Conservation (phyloP, 2,329 filamentous ascomycete genomes). For the Penicillium sp. region DNA sequence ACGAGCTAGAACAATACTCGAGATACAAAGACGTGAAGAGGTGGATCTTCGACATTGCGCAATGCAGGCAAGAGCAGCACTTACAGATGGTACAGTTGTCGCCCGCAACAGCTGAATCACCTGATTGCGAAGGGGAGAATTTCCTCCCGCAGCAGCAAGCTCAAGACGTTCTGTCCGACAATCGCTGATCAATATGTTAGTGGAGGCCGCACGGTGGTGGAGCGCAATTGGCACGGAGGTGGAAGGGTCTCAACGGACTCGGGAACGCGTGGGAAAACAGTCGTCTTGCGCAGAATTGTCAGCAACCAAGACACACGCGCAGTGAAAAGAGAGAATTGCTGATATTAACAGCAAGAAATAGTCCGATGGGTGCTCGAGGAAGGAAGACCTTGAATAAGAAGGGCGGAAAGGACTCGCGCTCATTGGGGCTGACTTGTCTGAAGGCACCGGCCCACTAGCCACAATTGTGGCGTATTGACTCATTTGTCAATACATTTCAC, state of each 20-base stretch:
- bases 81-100: constrained; percentile 10
- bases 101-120: constrained; percentile 12
- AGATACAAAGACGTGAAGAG: neutral
- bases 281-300: neutral
- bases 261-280: constrained; percentile 19
- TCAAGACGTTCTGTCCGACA: constrained; percentile 9
- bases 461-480: constrained; percentile 15
- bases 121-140: neutral
- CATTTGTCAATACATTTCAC: constrained; percentile 20
- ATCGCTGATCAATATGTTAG: constrained; percentile 20
- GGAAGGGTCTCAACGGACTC: constrained; percentile 21
- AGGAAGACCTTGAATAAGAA: constrained; percentile 18
- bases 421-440: constrained; percentile 10
- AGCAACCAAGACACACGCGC: neutral
- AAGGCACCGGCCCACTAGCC: constrained; percentile 21
- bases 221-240: constrained; percentile 19
- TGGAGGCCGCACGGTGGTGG: constrained; percentile 18
- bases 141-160: neutral
- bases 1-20: neutral
- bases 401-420: constrained; percentile 26
- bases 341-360: constrained; percentile 3
- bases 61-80: constrained; percentile 9
- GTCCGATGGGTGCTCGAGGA: constrained; percentile 7
- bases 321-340: neutral
- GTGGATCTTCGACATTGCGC: neutral